Evolutionary conservation across 1,284 basidiomycete genomes (phyloP), one percentile per base, ranked within the genome.

Genomic region (Fomitopsis schrenkii): DNA sequence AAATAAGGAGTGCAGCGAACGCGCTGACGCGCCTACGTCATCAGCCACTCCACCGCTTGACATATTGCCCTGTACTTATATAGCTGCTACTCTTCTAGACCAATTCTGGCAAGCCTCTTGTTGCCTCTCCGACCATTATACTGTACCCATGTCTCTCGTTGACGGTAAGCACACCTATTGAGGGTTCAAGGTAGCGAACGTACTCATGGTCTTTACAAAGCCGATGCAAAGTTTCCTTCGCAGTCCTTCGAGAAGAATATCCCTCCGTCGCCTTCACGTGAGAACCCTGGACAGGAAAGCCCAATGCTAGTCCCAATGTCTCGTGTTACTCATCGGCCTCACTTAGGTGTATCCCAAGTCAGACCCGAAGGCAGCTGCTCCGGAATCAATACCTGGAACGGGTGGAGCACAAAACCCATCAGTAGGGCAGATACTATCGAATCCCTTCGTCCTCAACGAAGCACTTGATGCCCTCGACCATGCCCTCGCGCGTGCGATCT

Each of bases 281-380:
- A 74, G 59, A 74, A 74, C 53, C 72, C 72, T 7, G 72, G 71
- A 12, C 70, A 70, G 62, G 72, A 69, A 50, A 40, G 67, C 17
- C 17, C 22, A 9, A 4, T 50, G 4, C 3, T 22, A 9, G 12
- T 36, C 9, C 26, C 22, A 15, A 41, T n/a, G 15, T 15, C 30
- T 28, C 36, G 56, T 38, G 2, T 26, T 52, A 19, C 33, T 30
- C 8, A 7, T 4, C 22, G 22, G 22, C 22, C 28, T 28, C 1
- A n/a, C 14, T 3, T n/a, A 60, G 72, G 70, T 74, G 19, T 72
- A 67, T 48, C 72, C 71, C 0, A 68, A 70, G 36, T 69, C 72
- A 8, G 72, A 72, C 46, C 70, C 70, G 1, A 57, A 68, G 57
- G 72, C 69, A 10, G 72, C 70, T 2, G 67, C 71, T 2, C 26